Conservation (phyloP, 2,329 filamentous ascomycete genomes). For the Exophiala xenobiotica region DNA sequence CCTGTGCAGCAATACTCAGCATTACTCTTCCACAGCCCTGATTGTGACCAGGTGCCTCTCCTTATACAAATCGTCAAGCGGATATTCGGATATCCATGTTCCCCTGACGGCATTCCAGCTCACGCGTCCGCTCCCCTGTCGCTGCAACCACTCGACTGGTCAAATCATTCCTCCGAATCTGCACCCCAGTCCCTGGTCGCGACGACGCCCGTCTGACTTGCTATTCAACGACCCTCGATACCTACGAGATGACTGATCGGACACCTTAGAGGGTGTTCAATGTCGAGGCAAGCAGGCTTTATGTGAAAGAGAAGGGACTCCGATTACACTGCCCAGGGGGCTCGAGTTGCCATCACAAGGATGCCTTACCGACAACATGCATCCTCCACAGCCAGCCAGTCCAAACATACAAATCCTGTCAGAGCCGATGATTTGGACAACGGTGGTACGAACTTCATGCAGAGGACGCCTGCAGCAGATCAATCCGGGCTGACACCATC, state of each 20-base stretch:
- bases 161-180: constrained; percentile 1
- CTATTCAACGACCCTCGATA: neutral
- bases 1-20: neutral
- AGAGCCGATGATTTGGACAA: constrained; percentile 26
- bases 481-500: constrained; percentile 31
- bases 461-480: constrained; percentile 28
- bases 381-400: constrained; percentile 6
- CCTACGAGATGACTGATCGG: constrained; percentile 15
- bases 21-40: neutral
- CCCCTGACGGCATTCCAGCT: constrained; percentile 22
- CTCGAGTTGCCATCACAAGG: constrained; percentile 8
- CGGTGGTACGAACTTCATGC: constrained; percentile 29
- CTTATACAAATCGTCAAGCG: constrained; percentile 2
- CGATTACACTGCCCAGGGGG: constrained; percentile 10
- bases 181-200: constrained; percentile 15
- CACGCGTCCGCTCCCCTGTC: constrained; percentile 15
- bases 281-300: constrained; percentile 14
- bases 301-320: constrained; percentile 21
- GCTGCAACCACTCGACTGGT: constrained; percentile 3
- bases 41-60: constrained; percentile 5
- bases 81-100: constrained; percentile 11
- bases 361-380: constrained; percentile 28
- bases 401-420: constrained; percentile 13
- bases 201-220: constrained; percentile 22
- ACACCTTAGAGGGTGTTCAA: constrained; percentile 16